phyloP scores from a whole-genome alignment of 164 flowering plant species.

The Magnolia changhungtana region DNA sequence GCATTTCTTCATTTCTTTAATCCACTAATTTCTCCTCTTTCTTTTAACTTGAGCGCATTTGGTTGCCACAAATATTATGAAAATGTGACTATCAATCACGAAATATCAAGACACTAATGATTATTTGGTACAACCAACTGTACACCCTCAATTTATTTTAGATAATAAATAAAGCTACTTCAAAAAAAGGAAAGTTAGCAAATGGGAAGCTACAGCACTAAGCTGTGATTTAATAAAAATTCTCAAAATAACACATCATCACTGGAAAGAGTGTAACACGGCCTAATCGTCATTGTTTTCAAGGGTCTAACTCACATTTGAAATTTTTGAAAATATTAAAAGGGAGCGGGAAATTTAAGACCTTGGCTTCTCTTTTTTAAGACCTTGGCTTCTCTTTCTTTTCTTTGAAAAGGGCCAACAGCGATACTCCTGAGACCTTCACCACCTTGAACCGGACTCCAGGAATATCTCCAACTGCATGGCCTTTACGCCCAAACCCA shows the following conservation, averaged over 20 bases:
- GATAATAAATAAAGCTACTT: background rate
- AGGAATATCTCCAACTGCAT: conserved; percentile 36
- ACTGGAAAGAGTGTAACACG: background rate
- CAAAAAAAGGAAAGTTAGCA: background rate
- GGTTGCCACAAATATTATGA: too few species aligned
- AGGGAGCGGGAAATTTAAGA: conserved; percentile 10
- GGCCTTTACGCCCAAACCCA: conserved; percentile 37
- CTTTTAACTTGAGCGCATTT: too few species aligned
- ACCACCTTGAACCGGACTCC: conserved; percentile 35
- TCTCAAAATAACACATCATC: background rate
- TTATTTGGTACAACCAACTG: too few species aligned
- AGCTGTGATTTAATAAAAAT: background rate
- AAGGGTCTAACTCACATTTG: background rate
- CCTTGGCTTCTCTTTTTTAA: conserved; percentile 29
- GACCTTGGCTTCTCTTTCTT: conserved; percentile 34
- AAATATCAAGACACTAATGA: too few species aligned
- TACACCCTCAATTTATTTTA: too few species aligned
- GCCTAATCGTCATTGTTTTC: background rate
- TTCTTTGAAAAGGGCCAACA: conserved; percentile 33
- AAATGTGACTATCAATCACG: too few species aligned
- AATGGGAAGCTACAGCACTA: background rate
- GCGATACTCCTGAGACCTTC: conserved; percentile 32
- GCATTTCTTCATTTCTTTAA: too few species aligned
- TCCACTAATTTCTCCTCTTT: too few species aligned
- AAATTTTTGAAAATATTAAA: background rate